Conservation (phyloP, 1,139 yeast species). For the Suhomyces guaymorum region DNA sequence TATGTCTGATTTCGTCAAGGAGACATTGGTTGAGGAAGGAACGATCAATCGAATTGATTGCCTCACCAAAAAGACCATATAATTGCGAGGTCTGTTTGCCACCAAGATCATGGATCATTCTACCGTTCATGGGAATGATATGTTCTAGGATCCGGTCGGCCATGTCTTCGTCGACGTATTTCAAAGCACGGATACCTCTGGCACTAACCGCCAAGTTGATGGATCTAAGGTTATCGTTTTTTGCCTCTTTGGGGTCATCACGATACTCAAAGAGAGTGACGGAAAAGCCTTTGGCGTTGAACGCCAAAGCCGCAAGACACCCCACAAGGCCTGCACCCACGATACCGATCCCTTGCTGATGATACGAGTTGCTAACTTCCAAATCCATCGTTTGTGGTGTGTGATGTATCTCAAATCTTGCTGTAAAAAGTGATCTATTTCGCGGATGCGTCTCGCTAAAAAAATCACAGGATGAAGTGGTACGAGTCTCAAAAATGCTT, state of each 20-base stretch:
- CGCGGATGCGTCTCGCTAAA: too few species aligned
- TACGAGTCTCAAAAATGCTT: too few species aligned
- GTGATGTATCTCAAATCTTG: too few species aligned
- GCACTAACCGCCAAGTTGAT: slow-evolving; percentile 87
- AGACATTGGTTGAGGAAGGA: slow-evolving; percentile 64
- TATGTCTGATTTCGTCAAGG: slow-evolving; percentile 58
- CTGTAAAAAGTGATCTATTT: too few species aligned
- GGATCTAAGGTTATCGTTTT: slow-evolving; percentile 52
- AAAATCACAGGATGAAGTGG: too few species aligned
- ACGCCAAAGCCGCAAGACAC: slow-evolving; percentile 78
- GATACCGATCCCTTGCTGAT: slow-evolving; percentile 44
- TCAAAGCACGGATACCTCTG: slow-evolving; percentile 74
- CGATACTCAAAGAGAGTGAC: slow-evolving; percentile 71
- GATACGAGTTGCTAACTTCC: slow-evolving; percentile 10
- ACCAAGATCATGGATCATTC: slow-evolving; percentile 77
- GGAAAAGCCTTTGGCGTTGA: slow-evolving; percentile 68
- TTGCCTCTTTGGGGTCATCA: slow-evolving; percentile 37
- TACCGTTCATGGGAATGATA: slow-evolving; percentile 81
- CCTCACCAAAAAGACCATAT: slow-evolving; percentile 84
- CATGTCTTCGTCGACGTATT: slow-evolving; percentile 59
- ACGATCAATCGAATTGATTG: slow-evolving; percentile 84
- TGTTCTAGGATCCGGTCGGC: slow-evolving; percentile 56
- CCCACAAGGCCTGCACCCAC: slow-evolving; percentile 93
- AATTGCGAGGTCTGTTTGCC: slow-evolving; percentile 69
- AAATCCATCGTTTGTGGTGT: slow-evolving; percentile 3